Evolutionary conservation across 768 basidiomycete genomes (phyloP), one percentile per base, ranked within the genome.

Genomic region (Xerocomus potaroensis): DNA sequence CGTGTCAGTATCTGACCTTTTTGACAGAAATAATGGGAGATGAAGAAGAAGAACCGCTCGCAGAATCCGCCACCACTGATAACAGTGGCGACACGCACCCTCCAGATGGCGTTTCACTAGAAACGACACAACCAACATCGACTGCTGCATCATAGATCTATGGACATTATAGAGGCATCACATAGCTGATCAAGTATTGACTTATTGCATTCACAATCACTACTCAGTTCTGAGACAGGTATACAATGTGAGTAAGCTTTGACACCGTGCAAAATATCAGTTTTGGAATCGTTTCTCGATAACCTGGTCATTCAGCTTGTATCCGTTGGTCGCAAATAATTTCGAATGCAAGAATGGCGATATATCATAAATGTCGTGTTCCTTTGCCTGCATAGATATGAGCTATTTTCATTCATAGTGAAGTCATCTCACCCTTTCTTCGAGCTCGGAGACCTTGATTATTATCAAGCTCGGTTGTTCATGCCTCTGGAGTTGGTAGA

Each of bases 341-440:
- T 83, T 84, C 3, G 90, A 93, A 27, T 72, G 77, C 59, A 96
- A 66, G 80, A 98, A 99, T 5, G 91, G 81, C 16, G 78, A 69
- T 26, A 86, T 79, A 61, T 97, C 94, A 61, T 85, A 97, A 41
- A 98, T 97, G 54, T 99, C 96, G 55, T 96, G 85, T 41, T 97
- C 96, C 62, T 95, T 96, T 8, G 93, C 91, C 92, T 95, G 55
- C 48, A 30, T 6, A 33, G 39, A 15, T 18, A 43, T 60, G 42
- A 64, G 56, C 41, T 11, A 40, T 24, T 8, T 10, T 6, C 41
- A 32, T 16, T 6, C 11, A 49, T 3, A 2, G 40, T 10, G 6
- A 45, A 15, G 34, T 19, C 7, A 19, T 18, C 15, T 71, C 84
- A 93, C 95, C 64, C 91, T 75, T 52, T 87, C 85, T 58, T 97